Conservation (phyloP, 1,139 yeast genomes). For the Chernovozyma aurita region DNA sequence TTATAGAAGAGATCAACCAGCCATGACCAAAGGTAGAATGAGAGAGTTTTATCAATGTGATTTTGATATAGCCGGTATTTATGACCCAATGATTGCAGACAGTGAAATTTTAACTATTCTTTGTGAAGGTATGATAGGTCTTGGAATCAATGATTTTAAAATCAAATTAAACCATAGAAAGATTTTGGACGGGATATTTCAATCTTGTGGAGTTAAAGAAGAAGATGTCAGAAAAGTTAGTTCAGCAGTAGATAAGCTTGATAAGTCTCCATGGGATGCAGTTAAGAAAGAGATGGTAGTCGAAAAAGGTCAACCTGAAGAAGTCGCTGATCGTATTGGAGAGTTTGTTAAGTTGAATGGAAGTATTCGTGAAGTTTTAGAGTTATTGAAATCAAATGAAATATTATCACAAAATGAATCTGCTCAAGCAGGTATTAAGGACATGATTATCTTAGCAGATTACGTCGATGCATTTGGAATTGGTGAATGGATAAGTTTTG, state of each 20-base stretch:
- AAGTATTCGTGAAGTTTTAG: constrained; percentile 62
- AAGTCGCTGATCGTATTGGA: constrained; percentile 89
- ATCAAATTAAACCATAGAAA: constrained; percentile 92
- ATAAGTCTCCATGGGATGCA: constrained; percentile 91
- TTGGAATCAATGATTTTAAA: constrained; percentile 86
- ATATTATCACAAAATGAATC: constrained; percentile 56
- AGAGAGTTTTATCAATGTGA: constrained; percentile 99
- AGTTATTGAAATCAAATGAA: constrained; percentile 51
- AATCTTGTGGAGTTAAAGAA: constrained; percentile 89
- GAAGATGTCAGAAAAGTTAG: constrained; percentile 92
- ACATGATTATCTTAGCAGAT: constrained; percentile 68
- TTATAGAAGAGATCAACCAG: constrained; percentile 97
- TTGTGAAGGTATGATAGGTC: constrained; percentile 76
- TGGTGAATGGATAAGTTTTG: constrained; percentile 65
- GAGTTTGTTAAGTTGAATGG: constrained; percentile 86
- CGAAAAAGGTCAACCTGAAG: constrained; percentile 86
- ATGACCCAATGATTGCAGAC: constrained; percentile 94
- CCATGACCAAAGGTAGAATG: constrained; percentile 99
- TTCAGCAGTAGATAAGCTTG: constrained; percentile 93
- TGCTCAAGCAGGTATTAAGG: constrained; percentile 78
- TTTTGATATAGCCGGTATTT: constrained; percentile 89
- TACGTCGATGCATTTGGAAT: constrained; percentile 80
- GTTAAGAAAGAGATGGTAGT: constrained; percentile 88
- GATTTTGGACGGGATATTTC: constrained; percentile 90
- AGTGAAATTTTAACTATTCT: constrained; percentile 78